Base-by-base conservation (phyloP, 1,139 yeast species). In the Kurtzmaniella natalensis region DNA sequence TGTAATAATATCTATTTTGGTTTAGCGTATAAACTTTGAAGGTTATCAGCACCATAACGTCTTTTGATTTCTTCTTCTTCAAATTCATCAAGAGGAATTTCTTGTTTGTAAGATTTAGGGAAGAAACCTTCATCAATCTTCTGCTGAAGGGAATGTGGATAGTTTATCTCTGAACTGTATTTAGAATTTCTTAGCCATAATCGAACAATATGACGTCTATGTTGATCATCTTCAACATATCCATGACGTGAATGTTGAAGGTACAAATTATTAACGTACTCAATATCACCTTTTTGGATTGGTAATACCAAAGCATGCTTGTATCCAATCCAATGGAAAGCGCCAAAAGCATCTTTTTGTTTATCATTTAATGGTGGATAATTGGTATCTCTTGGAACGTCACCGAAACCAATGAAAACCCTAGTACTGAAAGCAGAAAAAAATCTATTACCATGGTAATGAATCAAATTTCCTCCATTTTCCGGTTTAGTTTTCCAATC, bases 271-370 rank as follows among this genome's bases (percentile, higher is more conserved):
- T 40, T 40, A 15, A 40, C 31, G 24, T 40, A 40, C 29, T 40
- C 43, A 11, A 40, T 34, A 22, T 40, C 43, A 9, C 43, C 43
- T 18, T 33, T 38, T 25, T 36, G 35, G n/a, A 40, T 34, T 17
- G 38, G 35, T 3, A 32, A 20, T 4, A 32, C 18, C 17, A 40
- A 34, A 2, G 40, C 18, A 26, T 38, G 28, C 30, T 36, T 30
- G 19, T 40, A 38, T 2, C 37, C 42, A 2, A 40, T 32, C 33
- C 40, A 40, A 26, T 40, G 36, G 25, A 34, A 36, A 6, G 38
- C 43, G n/a, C 43, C 43, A 23, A 40, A 34, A 11, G 42, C 40
- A 22, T 40, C 43, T 20, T 41, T 36, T 24, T 40, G 42, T 17
- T 24, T 11, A 9, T 33, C 38, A 22, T 31, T 32, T 15, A 40